Evolutionary conservation across 805 yeast species (phyloP), one percentile per base, ranked within the genome.

Genomic region (Barnettozyma californica): DNA sequence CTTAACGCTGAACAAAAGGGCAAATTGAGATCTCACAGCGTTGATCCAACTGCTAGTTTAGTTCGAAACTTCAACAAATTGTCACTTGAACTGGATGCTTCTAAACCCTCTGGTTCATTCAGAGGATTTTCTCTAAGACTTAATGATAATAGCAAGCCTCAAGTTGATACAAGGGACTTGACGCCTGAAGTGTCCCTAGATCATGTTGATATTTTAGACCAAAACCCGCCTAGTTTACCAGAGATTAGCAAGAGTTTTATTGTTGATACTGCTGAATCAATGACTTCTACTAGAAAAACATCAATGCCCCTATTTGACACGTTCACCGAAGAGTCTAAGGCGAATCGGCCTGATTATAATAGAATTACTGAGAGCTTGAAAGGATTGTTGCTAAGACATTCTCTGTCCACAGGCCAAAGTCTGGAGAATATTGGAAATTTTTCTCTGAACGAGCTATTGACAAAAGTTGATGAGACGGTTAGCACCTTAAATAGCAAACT

Each of bases 131-230:
- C 49, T 9, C 16, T 47, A 4, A 42, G 46, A 16, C 39, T 47
- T 11, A 35, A 41, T 19, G 39, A 23, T 5, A 10, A 27, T n/a
- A 20, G 20, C 13, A 18, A 13, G 11, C 11, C 23, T 4, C 19
- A 33, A 3, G 44, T 19, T 14, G 35, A 16, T 7, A 14, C 13
- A 5, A 31, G 18, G 33, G 27, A 45, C 23, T 10, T 19, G 4
- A 45, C 55, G 2, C 45, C 48, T 2, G 61, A 59, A 9, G 54
- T 41, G 2, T 57, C 63, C 10, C 51, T 41, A 40, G 62, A 59
- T 14, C 53, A 55, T 13, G 29, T 54, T 29, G 65, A 61, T 34
- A 61, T 61, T 3, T 55, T 61, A 21, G 63, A 61, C 19, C 53
- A 50, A 26, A 41, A 45, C 9, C 61, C 59, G 13, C 62, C 58